Evolutionary conservation across 306 rosid species (phyloP), one percentile per base, ranked within the genome.

Genomic region (Cucumis hystrix): DNA sequence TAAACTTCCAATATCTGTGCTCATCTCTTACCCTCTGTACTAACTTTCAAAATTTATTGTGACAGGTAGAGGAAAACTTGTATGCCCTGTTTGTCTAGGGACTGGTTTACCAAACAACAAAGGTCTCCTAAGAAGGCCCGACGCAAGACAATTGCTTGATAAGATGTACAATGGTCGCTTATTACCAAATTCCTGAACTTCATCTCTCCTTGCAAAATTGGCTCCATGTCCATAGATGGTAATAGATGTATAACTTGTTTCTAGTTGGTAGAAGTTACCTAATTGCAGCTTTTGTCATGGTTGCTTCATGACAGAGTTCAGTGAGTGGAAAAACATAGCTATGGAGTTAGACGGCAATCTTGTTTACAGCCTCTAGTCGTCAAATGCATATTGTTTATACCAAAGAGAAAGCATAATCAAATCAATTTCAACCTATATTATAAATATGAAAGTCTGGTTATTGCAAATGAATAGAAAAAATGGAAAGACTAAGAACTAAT

Each of bases 21-120:
- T 18, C 74, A 67, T 67, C 74, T 67, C 54, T 41, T 14, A n/a
- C 2, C 12, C 1, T 39, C 10, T 43, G 47, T 18, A 20, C 20
- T 21, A 57, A 71, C 47, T 47, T 47, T 23, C 20, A 47, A 8
- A 56, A n/a, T 37, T 37, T 18, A 20, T 72, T 51, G 43, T 39
- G 60, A 40, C 88, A 94, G 98, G 97, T 65, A 82, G 97, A 45
- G 98, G 98, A 79, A 94, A 94, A 83, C 97, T 94, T 21, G 97
- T 94, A 18, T 94, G 98, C 30, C 98, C 98, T 3, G 92, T 94
- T 40, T 94, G 98, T 78, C 85, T 94, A 79, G 98, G 98, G 69
- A 94, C 98, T 35, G 97, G 98, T 79, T 82, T 94, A 78, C 95
- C 96, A 10, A 94, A 92, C 74, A 94, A 92, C 82, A 94, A 92